Evolutionary conservation across 2,329 filamentous ascomycete genomes (phyloP).

Genomic region (Ascochyta viciae-villosae): DNA sequence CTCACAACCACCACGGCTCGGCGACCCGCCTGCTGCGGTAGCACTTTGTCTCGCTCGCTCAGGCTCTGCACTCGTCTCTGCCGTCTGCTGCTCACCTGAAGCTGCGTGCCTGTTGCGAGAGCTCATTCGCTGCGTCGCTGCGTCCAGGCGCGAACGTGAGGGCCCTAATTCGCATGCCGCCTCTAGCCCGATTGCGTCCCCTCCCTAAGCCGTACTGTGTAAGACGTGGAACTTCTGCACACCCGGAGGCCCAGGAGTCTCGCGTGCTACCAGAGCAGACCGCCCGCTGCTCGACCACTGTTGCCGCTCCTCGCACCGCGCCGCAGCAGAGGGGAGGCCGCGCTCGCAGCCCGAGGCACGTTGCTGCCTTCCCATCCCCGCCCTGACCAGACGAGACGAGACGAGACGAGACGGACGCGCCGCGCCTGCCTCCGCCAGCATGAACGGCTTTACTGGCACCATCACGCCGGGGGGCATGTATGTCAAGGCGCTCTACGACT

Average conservation of each 20-base stretch:
- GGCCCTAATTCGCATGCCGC: constrained; percentile 43
- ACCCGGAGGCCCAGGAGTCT: constrained; percentile 27
- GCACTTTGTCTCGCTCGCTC: constrained; percentile 27
- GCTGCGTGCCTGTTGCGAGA: constrained; percentile 26
- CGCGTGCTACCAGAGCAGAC: constrained; percentile 31
- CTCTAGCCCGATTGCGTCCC: constrained; percentile 45
- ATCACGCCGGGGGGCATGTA: constrained; percentile 71
- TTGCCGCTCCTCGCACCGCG: constrained; percentile 18
- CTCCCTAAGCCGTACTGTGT: constrained; percentile 31
- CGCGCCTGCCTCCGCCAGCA: constrained; percentile 34
- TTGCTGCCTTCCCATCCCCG: constrained; percentile 17
- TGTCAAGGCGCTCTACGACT: constrained; percentile 92
- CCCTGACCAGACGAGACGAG: neutral
- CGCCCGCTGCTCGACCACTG: constrained; percentile 24
- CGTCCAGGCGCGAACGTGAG: constrained; percentile 43
- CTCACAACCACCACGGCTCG: constrained; percentile 27
- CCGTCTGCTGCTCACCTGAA: constrained; percentile 14
- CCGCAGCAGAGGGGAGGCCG: constrained; percentile 28
- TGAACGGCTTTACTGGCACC: constrained; percentile 60
- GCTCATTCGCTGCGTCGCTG: constrained; percentile 38
- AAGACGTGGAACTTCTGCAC: constrained; percentile 34
- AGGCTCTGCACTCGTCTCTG: constrained; percentile 15
- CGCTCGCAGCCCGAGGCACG: constrained; percentile 16
- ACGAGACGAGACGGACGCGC: constrained; percentile 11
- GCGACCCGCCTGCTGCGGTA: constrained; percentile 27